Conservation (phyloP, 163 green algal species). For the Volvox carteri region DNA sequence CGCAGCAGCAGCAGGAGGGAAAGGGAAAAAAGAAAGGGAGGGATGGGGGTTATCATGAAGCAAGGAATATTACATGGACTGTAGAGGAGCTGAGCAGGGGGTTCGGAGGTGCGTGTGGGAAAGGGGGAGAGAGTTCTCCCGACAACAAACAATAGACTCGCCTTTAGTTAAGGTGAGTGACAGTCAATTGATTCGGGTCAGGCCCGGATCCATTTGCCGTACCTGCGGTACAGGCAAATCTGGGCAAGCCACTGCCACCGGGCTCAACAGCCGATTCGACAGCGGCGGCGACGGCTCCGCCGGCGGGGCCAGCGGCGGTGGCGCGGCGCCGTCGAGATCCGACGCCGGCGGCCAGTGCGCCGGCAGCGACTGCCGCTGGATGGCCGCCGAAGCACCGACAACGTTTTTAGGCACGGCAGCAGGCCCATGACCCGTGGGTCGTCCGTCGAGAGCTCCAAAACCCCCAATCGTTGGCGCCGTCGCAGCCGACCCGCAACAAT, state of each 20-base stretch:
- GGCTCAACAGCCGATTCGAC: slow-evolving; percentile 19
- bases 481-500: no score
- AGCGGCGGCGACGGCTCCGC: not conserved
- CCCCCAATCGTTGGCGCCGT: no score
- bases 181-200: no score
- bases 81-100: no score
- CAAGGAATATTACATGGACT: no score
- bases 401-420: no score
- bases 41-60: not conserved
- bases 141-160: not conserved
- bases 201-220: no score
- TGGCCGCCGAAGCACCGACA: not conserved
- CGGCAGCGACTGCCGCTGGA: slow-evolving; percentile 12
- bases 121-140: not conserved
- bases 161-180: no score
- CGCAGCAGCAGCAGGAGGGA: not conserved
- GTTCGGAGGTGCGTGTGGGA: not conserved
- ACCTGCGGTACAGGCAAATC: slow-evolving; percentile 40
- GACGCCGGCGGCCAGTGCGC: slow-evolving; percentile 22
- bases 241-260: not conserved
- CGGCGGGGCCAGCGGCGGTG: not conserved
- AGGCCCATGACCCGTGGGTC: no score
- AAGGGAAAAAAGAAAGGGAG: no score
- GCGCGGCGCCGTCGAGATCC: not conserved
- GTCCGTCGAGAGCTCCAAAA: no score